Evolutionary conservation across 495 filamentous ascomycete species (phyloP), one percentile per base, ranked within the genome.

Genomic region (Barbatosphaeria neglecta): DNA sequence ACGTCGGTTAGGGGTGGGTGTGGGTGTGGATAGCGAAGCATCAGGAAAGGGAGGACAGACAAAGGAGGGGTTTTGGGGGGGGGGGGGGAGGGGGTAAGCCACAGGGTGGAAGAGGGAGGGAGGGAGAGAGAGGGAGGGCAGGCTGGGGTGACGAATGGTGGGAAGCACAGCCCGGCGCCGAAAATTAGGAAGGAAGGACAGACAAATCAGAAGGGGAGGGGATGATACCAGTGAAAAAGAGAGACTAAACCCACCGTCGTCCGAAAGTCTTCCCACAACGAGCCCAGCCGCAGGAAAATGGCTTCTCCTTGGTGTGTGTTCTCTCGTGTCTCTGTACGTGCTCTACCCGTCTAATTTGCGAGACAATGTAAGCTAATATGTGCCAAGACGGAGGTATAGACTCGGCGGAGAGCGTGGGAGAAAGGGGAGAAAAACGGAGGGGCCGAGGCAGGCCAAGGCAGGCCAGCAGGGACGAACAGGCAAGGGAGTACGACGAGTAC

Each of bases 271-370:
- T 76, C 49, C 71, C 73, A 58, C 76, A 79, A 37, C 69, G 58
- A 52, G 60, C 60, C 68, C 68, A 73, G 50, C 52, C 53, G 45
- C 76, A 79, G 33, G 67, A 63, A 57, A 76, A 79, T 2, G 76
- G 76, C 58, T 77, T 78, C 58, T 76, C 70, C 54, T 76, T 76
- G 55, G 75, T 79, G 66, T 79, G 76, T 37, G 74, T 78, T 59
- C 76, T 66, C 57, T 79, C 76, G 53, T 79, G 76, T 46, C 76
- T 69, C 58, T 79, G 73, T 41, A 79, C 66, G 58, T 79, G 76
- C 56, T 79, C 76, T 52, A 78, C 68, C 52, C 75, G 73, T 63
- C 70, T 74, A 65, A 66, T 67, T 60, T 64, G 55, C 59, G 51
- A 64, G 40, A 49, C 55, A 66, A 63, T 61, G 62, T 62, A 66